phyloP scores from a whole-genome alignment of 345 rosid species.

The Lumnitzera littorea region DNA sequence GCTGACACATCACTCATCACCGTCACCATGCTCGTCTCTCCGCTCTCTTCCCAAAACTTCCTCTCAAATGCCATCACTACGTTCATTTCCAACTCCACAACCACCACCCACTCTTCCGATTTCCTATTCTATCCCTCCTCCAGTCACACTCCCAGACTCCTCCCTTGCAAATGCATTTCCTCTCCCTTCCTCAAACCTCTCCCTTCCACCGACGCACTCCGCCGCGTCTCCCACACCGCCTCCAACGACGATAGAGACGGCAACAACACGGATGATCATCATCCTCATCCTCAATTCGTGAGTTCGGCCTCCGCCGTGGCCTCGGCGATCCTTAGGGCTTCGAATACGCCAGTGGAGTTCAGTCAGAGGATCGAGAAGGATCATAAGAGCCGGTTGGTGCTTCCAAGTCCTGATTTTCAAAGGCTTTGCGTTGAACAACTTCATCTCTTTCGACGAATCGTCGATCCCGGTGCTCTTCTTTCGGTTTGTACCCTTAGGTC shows the following conservation, averaged over 20 bases:
- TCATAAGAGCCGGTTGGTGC: constrained; percentile 41
- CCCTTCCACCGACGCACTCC: constrained; percentile 25
- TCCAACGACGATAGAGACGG: constrained; percentile 23
- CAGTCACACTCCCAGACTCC: constrained; percentile 21
- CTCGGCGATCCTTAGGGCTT: constrained; percentile 54
- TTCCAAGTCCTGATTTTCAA: constrained; percentile 79
- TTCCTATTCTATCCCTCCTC: constrained; percentile 10
- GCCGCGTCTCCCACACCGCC: constrained; percentile 36
- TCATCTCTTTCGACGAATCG: constrained; percentile 70
- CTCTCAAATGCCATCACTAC: background rate
- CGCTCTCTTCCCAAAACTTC: no score
- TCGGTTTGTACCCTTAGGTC: constrained; percentile 32
- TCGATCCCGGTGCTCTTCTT: constrained; percentile 61
- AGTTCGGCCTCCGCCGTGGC: constrained; percentile 80
- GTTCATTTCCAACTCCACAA: constrained; percentile 6
- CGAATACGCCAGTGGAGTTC: constrained; percentile 71
- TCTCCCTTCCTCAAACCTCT: constrained; percentile 8
- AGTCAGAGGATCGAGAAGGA: constrained; percentile 53
- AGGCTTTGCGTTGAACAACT: constrained; percentile 73
- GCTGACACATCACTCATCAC: no score
- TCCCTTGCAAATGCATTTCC: constrained; percentile 13
- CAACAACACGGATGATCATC: no score
- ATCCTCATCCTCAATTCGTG: constrained; percentile 15
- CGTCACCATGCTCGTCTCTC: no score
- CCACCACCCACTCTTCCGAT: background rate